Conservation (phyloP, 352 stramenopile genomes). For the Pythium plurisporium region DNA sequence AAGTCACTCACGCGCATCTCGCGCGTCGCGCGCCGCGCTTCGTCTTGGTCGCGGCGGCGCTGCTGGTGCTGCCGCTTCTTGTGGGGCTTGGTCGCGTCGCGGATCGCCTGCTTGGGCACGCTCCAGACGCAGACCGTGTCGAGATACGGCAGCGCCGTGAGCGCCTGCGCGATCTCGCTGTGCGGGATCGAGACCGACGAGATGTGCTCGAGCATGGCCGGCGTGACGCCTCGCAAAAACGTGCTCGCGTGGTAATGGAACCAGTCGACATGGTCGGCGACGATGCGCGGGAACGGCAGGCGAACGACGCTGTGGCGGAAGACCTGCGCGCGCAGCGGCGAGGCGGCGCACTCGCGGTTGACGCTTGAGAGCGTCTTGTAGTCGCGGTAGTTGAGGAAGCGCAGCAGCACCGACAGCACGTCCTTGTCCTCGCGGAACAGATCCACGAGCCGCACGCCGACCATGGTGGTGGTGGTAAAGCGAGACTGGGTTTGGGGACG, state of each 20-base stretch:
- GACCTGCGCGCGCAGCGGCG: conserved; percentile 18
- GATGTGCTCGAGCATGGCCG: conserved; percentile 21
- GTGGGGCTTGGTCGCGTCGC: conserved; percentile 10
- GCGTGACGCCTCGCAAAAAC: conserved; percentile 16
- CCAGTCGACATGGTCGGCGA: conserved; percentile 20
- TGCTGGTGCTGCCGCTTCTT: conserved; percentile 12
- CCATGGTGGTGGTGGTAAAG: no score
- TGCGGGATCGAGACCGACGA: conserved; percentile 21
- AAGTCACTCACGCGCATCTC: conserved; percentile 20
- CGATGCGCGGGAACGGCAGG: conserved; percentile 17
- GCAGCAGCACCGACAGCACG: conserved; percentile 23
- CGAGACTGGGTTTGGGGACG: no score
- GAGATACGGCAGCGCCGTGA: conserved; percentile 16
- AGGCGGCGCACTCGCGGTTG: conserved; percentile 11
- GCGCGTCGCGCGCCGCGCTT: conserved; percentile 2
- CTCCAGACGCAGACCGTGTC: conserved; percentile 25
- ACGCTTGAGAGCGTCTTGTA: conserved; percentile 21
- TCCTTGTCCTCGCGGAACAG: conserved; percentile 23
- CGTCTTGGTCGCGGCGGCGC: conserved; percentile 13
- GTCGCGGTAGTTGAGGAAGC: conserved; percentile 23
- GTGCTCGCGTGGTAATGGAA: conserved; percentile 15
- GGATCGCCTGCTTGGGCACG: conserved; percentile 17
- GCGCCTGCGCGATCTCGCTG: conserved; percentile 15
- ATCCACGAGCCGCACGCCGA: conserved; percentile 21
- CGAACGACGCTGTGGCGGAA: conserved; percentile 19